Evolutionary conservation across 768 basidiomycete genomes (phyloP).

Genomic region (Daedaleopsis sinensis): DNA sequence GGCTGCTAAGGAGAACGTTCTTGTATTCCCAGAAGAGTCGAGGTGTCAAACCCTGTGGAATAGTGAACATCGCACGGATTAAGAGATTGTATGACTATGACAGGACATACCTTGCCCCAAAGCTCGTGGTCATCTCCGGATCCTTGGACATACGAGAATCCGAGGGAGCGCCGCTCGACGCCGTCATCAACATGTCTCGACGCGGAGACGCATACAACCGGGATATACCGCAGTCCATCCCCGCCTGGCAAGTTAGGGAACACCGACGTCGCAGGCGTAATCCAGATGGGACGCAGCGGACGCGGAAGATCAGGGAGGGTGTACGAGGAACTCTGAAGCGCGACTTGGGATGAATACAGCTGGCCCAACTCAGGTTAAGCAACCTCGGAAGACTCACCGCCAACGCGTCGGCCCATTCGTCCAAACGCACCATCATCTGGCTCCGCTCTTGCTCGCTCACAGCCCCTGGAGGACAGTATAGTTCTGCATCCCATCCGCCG

Average conservation of each 20-base stretch:
- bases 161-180: conserved; percentile 60
- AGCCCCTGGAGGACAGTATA: conserved; percentile 72
- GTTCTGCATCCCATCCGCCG: conserved; percentile 50
- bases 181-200: conserved; percentile 70
- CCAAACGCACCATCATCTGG: conserved; percentile 71
- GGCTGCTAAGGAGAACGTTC: conserved; percentile 46
- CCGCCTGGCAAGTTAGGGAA: conserved; percentile 44
- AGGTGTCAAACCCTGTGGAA: conserved; percentile 71
- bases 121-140: conserved; percentile 95
- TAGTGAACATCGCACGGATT: too few species aligned
- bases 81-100: neutral
- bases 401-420: conserved; percentile 70
- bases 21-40: conserved; percentile 68
- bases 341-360: neutral
- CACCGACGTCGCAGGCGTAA: conserved; percentile 69
- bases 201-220: conserved; percentile 86
- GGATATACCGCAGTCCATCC: conserved; percentile 47
- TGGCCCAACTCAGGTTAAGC: too few species aligned
- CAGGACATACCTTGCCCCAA: conserved; percentile 69
- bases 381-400: conserved; percentile 49
- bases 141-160: conserved; percentile 89
- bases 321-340: conserved; percentile 69
- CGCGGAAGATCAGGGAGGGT: conserved; percentile 55
- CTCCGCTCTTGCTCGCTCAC: conserved; percentile 78
- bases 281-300: conserved; percentile 87